These are phyloP conservation scores for Diplodia mutila DNA, from an alignment of 2,329 filamentous ascomycete genomes.

Conservation along the genomic window DNA sequence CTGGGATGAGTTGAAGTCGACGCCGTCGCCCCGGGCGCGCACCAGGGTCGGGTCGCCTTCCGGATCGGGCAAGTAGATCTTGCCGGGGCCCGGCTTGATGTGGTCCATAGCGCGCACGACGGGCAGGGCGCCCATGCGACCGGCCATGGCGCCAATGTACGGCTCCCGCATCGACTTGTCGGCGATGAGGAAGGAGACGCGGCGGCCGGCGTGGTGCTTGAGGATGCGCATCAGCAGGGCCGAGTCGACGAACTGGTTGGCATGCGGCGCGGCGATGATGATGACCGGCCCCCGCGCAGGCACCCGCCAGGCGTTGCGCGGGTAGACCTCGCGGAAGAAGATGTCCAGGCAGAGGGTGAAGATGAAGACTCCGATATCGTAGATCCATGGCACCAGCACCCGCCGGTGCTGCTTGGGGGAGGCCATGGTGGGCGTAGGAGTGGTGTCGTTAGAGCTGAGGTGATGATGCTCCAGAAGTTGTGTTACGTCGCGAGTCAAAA, in stretches of 20 bases:
- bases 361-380: constrained; percentile 13
- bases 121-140: constrained; percentile 22
- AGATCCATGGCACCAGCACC: constrained; percentile 26
- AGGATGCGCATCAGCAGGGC: constrained; percentile 23
- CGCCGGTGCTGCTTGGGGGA: constrained; percentile 1
- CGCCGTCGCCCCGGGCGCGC: constrained; percentile 8
- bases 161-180: constrained; percentile 23
- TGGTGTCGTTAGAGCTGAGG: background rate
- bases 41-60: constrained; percentile 22
- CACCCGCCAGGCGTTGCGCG: constrained; percentile 7
- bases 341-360: constrained; percentile 26
- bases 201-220: constrained; percentile 15
- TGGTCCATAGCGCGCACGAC: constrained; percentile 26
- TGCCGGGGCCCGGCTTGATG: constrained; percentile 22
- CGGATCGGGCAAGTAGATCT: constrained; percentile 26
- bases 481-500: background rate
- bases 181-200: constrained; percentile 25
- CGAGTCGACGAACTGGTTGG: constrained; percentile 27
- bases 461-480: background rate
- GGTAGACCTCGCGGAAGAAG: constrained; percentile 27
- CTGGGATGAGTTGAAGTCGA: constrained; percentile 6
- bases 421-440: background rate
- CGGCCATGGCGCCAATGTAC: constrained; percentile 24
- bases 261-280: constrained; percentile 25
- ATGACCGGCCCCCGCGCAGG: constrained; percentile 21